These are phyloP conservation scores for Fusarium pseudoanthophilum DNA, from an alignment of 2,329 filamentous ascomycete genomes.

Conservation along the genomic window DNA sequence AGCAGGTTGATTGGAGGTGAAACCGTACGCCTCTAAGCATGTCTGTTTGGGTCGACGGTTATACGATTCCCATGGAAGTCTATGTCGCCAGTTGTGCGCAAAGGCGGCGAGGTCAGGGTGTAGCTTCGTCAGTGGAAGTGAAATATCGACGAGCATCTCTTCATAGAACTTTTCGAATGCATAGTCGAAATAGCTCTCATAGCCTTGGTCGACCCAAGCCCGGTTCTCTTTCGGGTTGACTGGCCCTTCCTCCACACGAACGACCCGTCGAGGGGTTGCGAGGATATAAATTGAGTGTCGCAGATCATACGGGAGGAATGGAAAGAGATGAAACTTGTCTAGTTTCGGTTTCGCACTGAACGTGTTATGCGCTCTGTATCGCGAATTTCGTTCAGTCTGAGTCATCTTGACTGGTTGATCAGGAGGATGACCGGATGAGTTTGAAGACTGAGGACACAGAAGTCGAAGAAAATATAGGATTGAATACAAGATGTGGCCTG, in stretches of 20 bases:
- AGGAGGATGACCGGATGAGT: not conserved
- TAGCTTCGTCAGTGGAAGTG: not conserved
- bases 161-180: not conserved
- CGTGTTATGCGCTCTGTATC: too few relatives aligned
- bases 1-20: not conserved
- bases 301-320: not conserved
- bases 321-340: not conserved
- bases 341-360: not conserved
- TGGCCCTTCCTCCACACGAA: not conserved
- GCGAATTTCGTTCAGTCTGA: too few relatives aligned
- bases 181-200: not conserved
- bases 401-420: not conserved
- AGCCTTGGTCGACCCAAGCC: not conserved
- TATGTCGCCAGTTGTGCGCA: not conserved
- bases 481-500: fast-evolving
- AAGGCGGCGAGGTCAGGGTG: not conserved
- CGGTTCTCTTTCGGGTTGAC: not conserved
- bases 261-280: not conserved
- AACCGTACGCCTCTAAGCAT: not conserved
- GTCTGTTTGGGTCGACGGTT: not conserved
- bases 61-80: not conserved
- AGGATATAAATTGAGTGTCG: not conserved
- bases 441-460: fast-evolving
- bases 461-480: too few relatives aligned
- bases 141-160: not conserved